Evolutionary conservation across 345 rosid species (phyloP), one percentile per base, ranked within the genome.

Genomic region (Rhodomyrtus tomentosa): DNA sequence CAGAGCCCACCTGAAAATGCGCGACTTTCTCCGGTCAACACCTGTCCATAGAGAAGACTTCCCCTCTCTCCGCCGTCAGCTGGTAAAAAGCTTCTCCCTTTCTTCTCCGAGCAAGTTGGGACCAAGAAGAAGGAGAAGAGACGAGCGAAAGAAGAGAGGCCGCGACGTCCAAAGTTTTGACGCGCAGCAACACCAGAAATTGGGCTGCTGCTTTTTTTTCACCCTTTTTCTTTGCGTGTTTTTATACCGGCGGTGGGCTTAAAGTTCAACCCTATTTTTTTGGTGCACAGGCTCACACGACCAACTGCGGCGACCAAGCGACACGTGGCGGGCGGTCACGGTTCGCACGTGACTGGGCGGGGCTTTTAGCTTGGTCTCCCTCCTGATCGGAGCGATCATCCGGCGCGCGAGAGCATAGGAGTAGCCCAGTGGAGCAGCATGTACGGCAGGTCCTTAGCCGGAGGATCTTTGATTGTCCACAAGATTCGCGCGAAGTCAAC

Each of bases 81-180:
- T 42, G 74, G 49, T 29, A 32, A 82, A 25, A 53, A 20, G 55
- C 55, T 53, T 6, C 24, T 10, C 82, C 3, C 50, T 18, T 45
- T 73, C 48, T 81, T 38, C 85, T 90, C 91, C 93, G 85, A 89
- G 82, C 90, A 83, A 90, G 86, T 58, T 40, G 91, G 93, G 89
- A 18, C 74, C 45, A 32, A 68, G 76, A 68, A 8, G 76, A 5
- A 1, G 68, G 29, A n/a, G 16, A 32, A 1, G 42, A 68, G 38
- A 4, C 14, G 38, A 59, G 42, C 29, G 73, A 3, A 40, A 29
- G 0, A n/a, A 25, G 42, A 16, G 76, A 1, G 74, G 45, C 42
- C 8, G 76, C 76, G 42, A 68, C 45, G 76, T 16, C 9, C 36
- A 68, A 68, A 7, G 76, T 32, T 32, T 32, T 68, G 76, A 68